Conservation (phyloP, 345 rosid genomes). For the Camelina sativa region DNA sequence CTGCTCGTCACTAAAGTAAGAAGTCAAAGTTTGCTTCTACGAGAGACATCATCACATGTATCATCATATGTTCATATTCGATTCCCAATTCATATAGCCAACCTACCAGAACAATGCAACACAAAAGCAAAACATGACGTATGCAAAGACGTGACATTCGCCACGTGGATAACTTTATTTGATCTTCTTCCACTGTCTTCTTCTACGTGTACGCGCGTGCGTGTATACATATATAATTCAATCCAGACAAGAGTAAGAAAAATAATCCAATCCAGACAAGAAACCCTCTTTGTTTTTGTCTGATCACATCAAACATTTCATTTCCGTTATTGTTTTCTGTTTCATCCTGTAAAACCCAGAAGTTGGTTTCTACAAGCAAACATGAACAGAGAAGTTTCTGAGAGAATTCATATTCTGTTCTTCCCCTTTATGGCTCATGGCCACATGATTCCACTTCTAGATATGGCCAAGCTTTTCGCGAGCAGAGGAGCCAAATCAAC, state of each 20-base stretch:
- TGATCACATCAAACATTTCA: not conserved
- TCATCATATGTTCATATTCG: conserved; percentile 9
- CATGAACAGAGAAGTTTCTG: conserved; percentile 40
- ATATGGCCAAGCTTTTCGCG: conserved; percentile 63
- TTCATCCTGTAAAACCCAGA: conserved; percentile 2
- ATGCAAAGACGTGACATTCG: conserved; percentile 35
- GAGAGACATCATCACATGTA: not conserved
- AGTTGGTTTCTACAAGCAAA: conserved; percentile 5
- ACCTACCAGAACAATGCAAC: not conserved
- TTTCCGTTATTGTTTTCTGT: not conserved
- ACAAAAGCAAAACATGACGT: conserved; percentile 23
- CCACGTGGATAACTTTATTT: conserved; percentile 14
- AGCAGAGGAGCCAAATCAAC: conserved; percentile 50
- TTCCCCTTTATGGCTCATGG: conserved; percentile 65
- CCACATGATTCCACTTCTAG: conserved; percentile 55
- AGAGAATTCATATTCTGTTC: conserved; percentile 48
- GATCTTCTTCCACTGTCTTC: not conserved
- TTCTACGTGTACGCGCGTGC: not conserved
- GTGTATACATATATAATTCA: conserved; percentile 10
- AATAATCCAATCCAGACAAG: not conserved
- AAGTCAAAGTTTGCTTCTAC: conserved; percentile 26
- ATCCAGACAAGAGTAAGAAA: not conserved
- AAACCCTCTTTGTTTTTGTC: conserved; percentile 10
- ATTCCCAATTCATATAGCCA: conserved; percentile 25
- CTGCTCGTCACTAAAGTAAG: not conserved